phyloP scores from a whole-genome alignment of 1,284 basidiomycete genomes.

The Sporisorium sorghi region DNA sequence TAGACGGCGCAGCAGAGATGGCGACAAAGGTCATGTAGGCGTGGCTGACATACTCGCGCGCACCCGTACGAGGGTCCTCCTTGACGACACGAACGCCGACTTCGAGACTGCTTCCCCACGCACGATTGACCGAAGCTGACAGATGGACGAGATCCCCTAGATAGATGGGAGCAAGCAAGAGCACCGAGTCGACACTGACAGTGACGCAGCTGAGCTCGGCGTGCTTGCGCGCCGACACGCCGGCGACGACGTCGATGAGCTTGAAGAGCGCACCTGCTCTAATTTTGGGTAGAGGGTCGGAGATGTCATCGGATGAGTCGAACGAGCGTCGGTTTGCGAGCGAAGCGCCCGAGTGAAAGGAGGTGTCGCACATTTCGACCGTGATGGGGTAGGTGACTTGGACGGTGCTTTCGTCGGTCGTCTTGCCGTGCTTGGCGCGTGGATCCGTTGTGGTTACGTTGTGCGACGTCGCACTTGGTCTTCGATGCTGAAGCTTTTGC shows the following conservation, averaged over 20 bases:
- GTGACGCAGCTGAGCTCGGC: conserved; percentile 69
- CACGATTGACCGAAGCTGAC: conserved; percentile 68
- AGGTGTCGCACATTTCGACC: conserved; percentile 54
- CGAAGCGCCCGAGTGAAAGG: conserved; percentile 26
- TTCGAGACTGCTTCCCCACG: conserved; percentile 69
- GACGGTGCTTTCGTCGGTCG: conserved; percentile 49
- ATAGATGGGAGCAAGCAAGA: conserved; percentile 63
- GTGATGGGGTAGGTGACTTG: conserved; percentile 58
- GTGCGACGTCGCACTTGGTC: conserved; percentile 7
- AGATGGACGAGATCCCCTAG: conserved; percentile 65
- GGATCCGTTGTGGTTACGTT: background rate
- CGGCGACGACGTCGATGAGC: conserved; percentile 70
- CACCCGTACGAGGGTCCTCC: conserved; percentile 59
- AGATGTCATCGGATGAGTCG: conserved; percentile 10
- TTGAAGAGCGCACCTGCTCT: conserved; percentile 70
- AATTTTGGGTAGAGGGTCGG: conserved; percentile 38
- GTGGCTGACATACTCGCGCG: conserved; percentile 68
- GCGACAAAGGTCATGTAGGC: conserved; percentile 70
- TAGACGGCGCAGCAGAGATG: conserved; percentile 11
- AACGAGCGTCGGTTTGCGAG: conserved; percentile 7
- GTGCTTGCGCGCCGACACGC: conserved; percentile 69
- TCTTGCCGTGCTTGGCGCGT: conserved; percentile 31
- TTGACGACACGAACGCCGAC: conserved; percentile 69
- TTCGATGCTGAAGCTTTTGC: conserved; percentile 3
- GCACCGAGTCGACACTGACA: conserved; percentile 68